A percentile compares a stretch with the other conserved stretches of the same genome.
phyloP scores from a whole-genome alignment of 441 rosid genomes.

The Bocquillonia castaneifolia region DNA sequence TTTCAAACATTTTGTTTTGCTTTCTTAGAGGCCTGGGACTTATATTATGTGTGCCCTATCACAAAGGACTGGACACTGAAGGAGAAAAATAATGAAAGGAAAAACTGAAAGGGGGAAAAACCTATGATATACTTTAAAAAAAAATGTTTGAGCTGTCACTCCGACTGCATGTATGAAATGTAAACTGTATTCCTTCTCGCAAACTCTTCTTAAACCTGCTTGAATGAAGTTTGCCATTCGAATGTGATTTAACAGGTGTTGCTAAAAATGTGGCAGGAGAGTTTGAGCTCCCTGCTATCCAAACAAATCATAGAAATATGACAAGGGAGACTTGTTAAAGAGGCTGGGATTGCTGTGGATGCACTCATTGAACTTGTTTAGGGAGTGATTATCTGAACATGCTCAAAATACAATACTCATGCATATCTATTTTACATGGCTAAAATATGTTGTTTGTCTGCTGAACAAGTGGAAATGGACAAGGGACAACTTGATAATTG shows the following conservation, averaged over 20 bases:
- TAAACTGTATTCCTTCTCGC: neutral
- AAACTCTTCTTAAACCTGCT: neutral
- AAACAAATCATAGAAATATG: neutral
- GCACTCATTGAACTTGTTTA: neutral
- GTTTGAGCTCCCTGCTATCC: neutral
- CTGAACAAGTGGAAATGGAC: neutral
- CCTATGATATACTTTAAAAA: neutral
- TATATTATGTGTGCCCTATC: conserved; percentile 2
- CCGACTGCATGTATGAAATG: neutral
- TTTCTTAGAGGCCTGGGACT: neutral
- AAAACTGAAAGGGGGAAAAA: neutral
- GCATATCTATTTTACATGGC: neutral
- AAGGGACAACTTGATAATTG: conserved; percentile 2
- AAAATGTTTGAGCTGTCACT: neutral
- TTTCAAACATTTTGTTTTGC: conserved; percentile 1
- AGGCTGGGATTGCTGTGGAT: neutral
- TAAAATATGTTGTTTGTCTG: neutral
- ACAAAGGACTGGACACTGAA: neutral
- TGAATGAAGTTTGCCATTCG: neutral
- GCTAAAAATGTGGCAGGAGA: conserved; percentile 1
- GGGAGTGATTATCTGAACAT: neutral
- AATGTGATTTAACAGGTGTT: neutral
- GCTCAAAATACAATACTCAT: neutral
- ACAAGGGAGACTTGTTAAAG: neutral
- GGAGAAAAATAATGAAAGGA: neutral